Evolutionary conservation across 2,329 filamentous ascomycete species (phyloP), one percentile per base, ranked within the genome.

Genomic region (Alternaria brassicae): DNA sequence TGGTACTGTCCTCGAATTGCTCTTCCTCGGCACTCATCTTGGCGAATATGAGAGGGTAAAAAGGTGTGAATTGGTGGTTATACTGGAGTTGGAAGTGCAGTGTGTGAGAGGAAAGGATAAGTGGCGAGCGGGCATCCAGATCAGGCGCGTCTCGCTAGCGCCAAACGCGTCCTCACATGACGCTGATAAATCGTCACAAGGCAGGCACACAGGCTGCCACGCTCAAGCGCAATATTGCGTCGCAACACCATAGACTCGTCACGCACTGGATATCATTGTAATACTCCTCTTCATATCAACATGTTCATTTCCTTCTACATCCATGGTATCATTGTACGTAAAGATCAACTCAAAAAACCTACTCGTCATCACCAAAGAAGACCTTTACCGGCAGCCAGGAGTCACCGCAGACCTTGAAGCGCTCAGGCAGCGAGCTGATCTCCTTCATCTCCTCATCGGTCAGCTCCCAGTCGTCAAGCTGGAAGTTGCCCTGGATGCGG

Each of bases 291-390:
- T 21, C 17, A 32, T 27, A 17, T 30, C 2, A 15, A 27, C 15
- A 37, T 37, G n/a, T 53, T 39, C 52, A 39, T 61, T 55, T 17
- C 36, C 34, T 17, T 45, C 36, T 58, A 19, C 49, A 64, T 53
- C 61, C 62, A 48, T 68, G 65, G 56, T 49, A 53, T 67, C 55
- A 56, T 64, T 36, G 36, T 44, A 60, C 39, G 17, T 44, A 49
- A 56, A 42, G 51, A 44, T 17, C 28, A 7, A 32, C 13, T 39
- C 21, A 39, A 45, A 5, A 51, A n/a, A 25, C 47, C 53, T 75
- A 93, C 81, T 93, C 90, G 72, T 93, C 90, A 70, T 93, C 90
- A 7, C 90, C 90, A 74, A 92, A 92, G 84, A 95, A 95, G 34
- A 94, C 90, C 83, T 88, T 89, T 61, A 91, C 78, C 0, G 91